Percentiles rank a stretch among this genome's conserved stretches.
Conservation (phyloP, 2,329 filamentous ascomycete species). For the Pseudocercospora vitis region DNA sequence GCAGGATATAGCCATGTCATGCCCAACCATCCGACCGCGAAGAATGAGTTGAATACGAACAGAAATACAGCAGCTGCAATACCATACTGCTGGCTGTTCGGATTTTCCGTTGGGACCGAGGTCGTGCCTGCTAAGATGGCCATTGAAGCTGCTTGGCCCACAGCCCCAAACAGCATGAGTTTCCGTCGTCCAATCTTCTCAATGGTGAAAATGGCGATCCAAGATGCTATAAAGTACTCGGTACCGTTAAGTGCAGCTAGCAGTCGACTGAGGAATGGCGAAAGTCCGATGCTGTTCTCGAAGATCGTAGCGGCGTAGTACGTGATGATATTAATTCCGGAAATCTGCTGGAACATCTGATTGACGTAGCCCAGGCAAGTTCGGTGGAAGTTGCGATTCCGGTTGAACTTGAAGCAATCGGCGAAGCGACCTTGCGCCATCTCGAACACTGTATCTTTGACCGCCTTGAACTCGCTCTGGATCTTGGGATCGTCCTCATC, state of each 20-base stretch:
- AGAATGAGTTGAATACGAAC: constrained; percentile 42
- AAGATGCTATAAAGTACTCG: constrained; percentile 54
- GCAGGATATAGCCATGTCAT: constrained; percentile 33
- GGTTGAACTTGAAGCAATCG: constrained; percentile 40
- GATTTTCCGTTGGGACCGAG: constrained; percentile 19
- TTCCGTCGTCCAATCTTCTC: constrained; percentile 58
- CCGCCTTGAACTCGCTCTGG: constrained; percentile 33
- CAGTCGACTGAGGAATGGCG: constrained; percentile 48
- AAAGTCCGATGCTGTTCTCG: constrained; percentile 54
- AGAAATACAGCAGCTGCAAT: constrained; percentile 43
- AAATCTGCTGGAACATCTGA: constrained; percentile 49
- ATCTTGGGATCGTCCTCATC: constrained; percentile 37
- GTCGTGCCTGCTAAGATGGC: constrained; percentile 35
- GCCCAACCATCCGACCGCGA: constrained; percentile 37
- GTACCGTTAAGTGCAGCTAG: constrained; percentile 55
- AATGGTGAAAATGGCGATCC: constrained; percentile 53
- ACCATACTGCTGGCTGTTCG: constrained; percentile 29
- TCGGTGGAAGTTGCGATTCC: constrained; percentile 49
- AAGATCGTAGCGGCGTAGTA: constrained; percentile 54
- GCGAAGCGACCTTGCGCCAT: constrained; percentile 36
- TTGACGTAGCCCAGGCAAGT: constrained; percentile 46
- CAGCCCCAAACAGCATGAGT: constrained; percentile 69
- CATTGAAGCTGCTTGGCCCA: constrained; percentile 33
- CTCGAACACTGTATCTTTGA: constrained; percentile 42
- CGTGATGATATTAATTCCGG: constrained; percentile 30